phyloP scores from a whole-genome alignment of 257 asterid species.

The Primulina eburnea region DNA sequence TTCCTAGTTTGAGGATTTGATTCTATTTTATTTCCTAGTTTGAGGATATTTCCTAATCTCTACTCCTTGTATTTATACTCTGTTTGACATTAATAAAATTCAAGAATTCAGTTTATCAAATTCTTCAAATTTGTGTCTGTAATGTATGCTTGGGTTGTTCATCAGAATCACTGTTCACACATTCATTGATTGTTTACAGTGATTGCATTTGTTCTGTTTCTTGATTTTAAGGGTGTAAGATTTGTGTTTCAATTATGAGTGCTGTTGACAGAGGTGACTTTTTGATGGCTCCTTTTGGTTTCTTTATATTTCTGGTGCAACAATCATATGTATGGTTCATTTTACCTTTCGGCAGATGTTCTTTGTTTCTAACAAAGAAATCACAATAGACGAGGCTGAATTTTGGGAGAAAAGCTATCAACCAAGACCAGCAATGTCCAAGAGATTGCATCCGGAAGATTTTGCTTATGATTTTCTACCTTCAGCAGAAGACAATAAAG shows the following conservation, averaged over 20 bases:
- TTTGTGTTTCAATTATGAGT: not conserved
- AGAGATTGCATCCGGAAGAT: constrained; percentile 30
- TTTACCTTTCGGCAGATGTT: constrained; percentile 62
- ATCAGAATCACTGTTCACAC: constrained; percentile 4
- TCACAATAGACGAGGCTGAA: constrained; percentile 80
- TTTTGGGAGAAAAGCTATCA: constrained; percentile 97
- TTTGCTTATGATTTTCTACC: constrained; percentile 38
- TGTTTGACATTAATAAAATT: too few species aligned
- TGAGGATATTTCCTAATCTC: too few species aligned
- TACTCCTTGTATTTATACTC: too few species aligned
- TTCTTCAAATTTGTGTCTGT: too few species aligned
- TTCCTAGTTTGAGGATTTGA: too few species aligned
- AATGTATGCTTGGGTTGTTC: constrained; percentile 1
- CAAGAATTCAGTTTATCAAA: too few species aligned
- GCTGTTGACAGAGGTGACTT: not conserved
- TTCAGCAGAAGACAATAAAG: constrained; percentile 36
- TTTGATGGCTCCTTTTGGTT: constrained; percentile 15
- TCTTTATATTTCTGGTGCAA: not conserved
- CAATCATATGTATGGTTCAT: constrained; percentile 13
- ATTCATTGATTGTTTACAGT: not conserved
- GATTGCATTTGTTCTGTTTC: not conserved
- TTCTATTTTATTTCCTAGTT: too few species aligned
- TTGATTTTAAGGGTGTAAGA: constrained; percentile 3
- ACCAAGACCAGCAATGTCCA: constrained; percentile 48
- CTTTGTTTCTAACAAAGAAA: constrained; percentile 66